These are phyloP conservation scores for Stylonectria norvegica DNA, from an alignment of 2,329 filamentous ascomycete species.

Conservation along the genomic window DNA sequence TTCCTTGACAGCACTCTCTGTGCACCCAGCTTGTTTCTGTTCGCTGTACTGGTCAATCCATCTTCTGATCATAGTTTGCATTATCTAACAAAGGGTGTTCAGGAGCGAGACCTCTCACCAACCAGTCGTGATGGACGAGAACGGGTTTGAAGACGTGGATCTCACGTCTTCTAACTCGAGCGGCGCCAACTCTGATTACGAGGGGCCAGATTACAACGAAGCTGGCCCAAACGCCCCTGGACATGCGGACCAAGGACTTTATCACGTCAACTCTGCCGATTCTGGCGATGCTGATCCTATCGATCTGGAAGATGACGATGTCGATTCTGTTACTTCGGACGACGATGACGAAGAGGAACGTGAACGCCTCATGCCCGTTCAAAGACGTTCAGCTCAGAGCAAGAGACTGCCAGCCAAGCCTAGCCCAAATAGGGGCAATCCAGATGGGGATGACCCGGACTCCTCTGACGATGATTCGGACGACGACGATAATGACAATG, in stretches of 20 bases:
- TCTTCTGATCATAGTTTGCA: no score
- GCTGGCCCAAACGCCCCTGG: not conserved
- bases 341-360: not conserved
- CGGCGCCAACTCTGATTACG: not conserved
- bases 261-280: not conserved
- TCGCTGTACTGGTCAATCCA: no score
- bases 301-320: not conserved
- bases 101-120: no score
- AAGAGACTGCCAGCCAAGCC: no score
- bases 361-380: no score
- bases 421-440: no score
- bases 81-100: no score
- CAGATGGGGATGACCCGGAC: not conserved
- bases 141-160: not conserved
- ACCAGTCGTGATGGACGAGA: not conserved
- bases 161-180: not conserved
- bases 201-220: not conserved
- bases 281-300: not conserved
- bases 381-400: no score
- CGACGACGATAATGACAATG: not conserved
- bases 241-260: not conserved
- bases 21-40: no score
- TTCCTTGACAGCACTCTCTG: no score
- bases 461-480: not conserved
- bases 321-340: slow-evolving; percentile 4